phyloP scores from a whole-genome alignment of 306 rosid species.

The Vigna reflexopilosa region DNA sequence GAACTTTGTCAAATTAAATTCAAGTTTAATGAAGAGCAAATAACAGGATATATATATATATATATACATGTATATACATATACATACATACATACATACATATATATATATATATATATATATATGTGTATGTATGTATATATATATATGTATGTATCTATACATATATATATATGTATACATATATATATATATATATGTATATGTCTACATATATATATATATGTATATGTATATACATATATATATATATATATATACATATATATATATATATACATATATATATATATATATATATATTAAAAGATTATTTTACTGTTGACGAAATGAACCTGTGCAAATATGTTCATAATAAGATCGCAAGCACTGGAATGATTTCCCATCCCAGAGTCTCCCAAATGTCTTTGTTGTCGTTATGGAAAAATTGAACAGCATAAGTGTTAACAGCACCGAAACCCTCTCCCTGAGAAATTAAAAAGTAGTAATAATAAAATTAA shows the following conservation, averaged over 20 bases:
- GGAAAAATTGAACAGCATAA: conserved; percentile 71
- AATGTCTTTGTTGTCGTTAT: conserved; percentile 50
- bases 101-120: no score
- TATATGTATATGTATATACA: no score
- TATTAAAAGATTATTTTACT: not conserved
- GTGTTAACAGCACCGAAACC: conserved; percentile 66
- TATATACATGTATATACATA: no score
- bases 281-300: no score
- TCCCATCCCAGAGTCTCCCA: conserved; percentile 58
- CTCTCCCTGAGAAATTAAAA: conserved; percentile 68
- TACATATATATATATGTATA: not conserved
- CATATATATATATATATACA: no score
- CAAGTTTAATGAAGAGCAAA: not conserved
- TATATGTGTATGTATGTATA: no score
- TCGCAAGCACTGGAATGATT: conserved; percentile 55
- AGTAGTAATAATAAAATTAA: conserved; percentile 23
- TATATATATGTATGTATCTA: no score
- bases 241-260: no score
- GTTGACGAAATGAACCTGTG: conserved; percentile 55
- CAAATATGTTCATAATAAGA: conserved; percentile 62
- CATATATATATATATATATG: no score
- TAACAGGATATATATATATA: conserved; percentile 16
- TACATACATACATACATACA: no score
- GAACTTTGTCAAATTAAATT: conserved; percentile 16
- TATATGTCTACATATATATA: no score